Base-by-base conservation (phyloP, 1,139 yeast genomes). In the Cylindricascospora bacillispora region DNA sequence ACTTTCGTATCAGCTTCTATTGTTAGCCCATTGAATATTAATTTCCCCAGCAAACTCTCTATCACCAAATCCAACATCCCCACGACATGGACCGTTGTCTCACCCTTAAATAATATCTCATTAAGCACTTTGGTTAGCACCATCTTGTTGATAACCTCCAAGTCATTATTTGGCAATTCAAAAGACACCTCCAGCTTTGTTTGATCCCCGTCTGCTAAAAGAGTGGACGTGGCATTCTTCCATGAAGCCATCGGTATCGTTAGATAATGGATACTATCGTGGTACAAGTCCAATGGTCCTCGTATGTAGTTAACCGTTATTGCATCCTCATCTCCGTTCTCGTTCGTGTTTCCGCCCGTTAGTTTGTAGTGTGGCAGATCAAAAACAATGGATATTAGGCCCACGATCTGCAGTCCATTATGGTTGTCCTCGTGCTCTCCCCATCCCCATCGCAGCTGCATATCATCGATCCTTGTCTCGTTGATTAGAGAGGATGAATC, bases 101-200 rank as follows among this genome's bases (percentile, higher is more conserved):
- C 43, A 0, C 65, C 65, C 7, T 37, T 36, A 7, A 43, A 37
- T n/a, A 62, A 28, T 2, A 62, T 48, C 22, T 57, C 59, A 29
- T 54, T 52, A 2, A 59, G 39, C 13, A 61, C 54, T 27, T 47
- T 42, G 2, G 60, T 51, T 28, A 62, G 52, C 14, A 54, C 51
- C 9, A 47, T 24, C 19, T 43, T 39, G 34, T 62, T 47, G 1
- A 47, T 44, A 6, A 61, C 45, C 6, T 43, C 38, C 24, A 62
- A 43, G 11, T 50, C 46, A 28, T 58, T 49, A 28, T 58, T 53
- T 12, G 47, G 42, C 14, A 62, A 40, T 14, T 40, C 44, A 22
- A 61, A 44, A 7, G 41, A 41, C 6, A 60, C 32, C 13, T 41
- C 42, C 28, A 47, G 35, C 25, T 36, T 26, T 4, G 44, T 39